These are phyloP conservation scores for Mycena sp. DNA, from an alignment of 1,284 basidiomycete genomes.

Conservation along the genomic window DNA sequence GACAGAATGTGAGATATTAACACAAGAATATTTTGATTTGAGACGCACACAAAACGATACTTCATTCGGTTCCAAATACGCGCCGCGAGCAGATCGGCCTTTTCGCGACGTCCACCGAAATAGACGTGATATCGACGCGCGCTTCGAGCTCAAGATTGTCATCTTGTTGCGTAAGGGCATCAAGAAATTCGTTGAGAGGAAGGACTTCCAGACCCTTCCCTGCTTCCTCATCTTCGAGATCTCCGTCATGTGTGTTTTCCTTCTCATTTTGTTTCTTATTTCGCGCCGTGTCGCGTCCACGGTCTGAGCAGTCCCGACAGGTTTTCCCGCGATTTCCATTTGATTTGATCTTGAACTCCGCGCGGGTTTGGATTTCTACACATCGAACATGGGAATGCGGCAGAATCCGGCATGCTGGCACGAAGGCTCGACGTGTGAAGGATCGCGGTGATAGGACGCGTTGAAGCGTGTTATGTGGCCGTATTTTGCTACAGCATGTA, in stretches of 20 bases:
- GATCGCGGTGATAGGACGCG: too few relatives aligned
- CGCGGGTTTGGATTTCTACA: too few relatives aligned
- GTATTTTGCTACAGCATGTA: too few relatives aligned
- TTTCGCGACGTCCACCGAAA: background rate
- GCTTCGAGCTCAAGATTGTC: background rate
- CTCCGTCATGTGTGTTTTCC: background rate
- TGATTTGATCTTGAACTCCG: too few relatives aligned
- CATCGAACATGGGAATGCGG: too few relatives aligned
- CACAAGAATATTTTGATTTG: background rate
- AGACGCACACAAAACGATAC: background rate
- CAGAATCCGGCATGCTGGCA: too few relatives aligned
- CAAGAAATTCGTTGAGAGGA: background rate
- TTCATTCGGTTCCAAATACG: slow-evolving; percentile 8
- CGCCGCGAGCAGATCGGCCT: background rate
- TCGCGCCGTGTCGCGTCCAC: background rate
- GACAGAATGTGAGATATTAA: too few relatives aligned
- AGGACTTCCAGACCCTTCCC: background rate
- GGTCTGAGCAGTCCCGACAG: background rate
- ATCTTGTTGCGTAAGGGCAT: slow-evolving; percentile 2
- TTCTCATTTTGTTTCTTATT: background rate
- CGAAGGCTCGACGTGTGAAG: too few relatives aligned
- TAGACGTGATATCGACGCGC: background rate
- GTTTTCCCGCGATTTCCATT: background rate
- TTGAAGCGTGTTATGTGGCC: too few relatives aligned
- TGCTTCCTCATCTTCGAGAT: background rate